Percentiles rank a stretch among this genome's conserved stretches.
Conservation (phyloP, 345 rosid species). For the Nephelium lappaceum region DNA sequence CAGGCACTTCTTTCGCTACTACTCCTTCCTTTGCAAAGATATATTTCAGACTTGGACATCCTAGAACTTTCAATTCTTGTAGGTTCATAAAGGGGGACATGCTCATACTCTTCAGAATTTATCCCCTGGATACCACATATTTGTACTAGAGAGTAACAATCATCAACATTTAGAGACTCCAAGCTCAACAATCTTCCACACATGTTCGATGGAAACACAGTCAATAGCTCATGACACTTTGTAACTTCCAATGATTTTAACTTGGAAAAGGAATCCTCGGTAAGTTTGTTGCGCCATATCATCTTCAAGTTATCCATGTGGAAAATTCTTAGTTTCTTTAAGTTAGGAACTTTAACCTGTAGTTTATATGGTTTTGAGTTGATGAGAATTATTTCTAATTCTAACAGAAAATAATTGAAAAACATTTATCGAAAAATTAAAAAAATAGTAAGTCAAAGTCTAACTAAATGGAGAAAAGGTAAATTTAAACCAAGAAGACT, state of each 20-base stretch:
- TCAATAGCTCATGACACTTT: background rate
- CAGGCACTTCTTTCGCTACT: background rate
- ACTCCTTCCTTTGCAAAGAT: background rate
- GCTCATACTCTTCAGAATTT: background rate
- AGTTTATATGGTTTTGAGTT: background rate
- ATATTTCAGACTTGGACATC: constrained; percentile 5
- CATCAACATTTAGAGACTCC: background rate
- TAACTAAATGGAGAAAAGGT: background rate
- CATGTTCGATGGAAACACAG: constrained; percentile 18
- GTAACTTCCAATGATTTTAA: background rate
- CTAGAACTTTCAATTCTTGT: background rate
- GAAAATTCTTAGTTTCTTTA: background rate
- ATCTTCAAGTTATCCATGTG: constrained; percentile 8
- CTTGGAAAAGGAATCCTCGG: constrained; percentile 6
- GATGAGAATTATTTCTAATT: background rate
- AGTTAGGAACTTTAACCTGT: constrained; percentile 23
- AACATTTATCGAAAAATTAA: too few species aligned
- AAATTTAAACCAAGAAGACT: too few species aligned
- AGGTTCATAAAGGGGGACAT: background rate
- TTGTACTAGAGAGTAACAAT: constrained; percentile 13
- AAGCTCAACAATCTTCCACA: background rate
- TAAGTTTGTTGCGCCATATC: constrained; percentile 11
- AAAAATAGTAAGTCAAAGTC: too few species aligned
- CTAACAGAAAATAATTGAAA: background rate
- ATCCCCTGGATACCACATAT: constrained; percentile 4